phyloP scores from a whole-genome alignment of 1,139 yeast species.

The Debaryomyces sp. region DNA sequence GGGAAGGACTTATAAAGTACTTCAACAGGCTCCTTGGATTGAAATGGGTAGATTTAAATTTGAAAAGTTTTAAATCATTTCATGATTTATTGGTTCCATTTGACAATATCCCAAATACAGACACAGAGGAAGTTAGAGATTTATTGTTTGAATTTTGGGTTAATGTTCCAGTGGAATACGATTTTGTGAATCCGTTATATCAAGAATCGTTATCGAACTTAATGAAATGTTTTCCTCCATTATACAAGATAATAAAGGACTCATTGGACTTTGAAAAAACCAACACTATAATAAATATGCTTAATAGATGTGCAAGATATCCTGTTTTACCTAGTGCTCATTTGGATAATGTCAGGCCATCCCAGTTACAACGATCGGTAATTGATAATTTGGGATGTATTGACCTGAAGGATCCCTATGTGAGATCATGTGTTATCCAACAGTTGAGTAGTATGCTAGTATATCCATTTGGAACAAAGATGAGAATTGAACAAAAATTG shows the following conservation, averaged over 20 bases:
- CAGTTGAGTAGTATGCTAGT: constrained; percentile 56
- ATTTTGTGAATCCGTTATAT: constrained; percentile 52
- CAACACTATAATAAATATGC: constrained; percentile 45
- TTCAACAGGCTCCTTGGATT: constrained; percentile 40
- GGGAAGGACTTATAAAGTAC: constrained; percentile 57
- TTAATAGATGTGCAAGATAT: constrained; percentile 65
- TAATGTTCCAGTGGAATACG: constrained; percentile 58
- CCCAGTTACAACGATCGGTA: constrained; percentile 56
- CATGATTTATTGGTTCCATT: constrained; percentile 47
- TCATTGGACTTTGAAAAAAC: constrained; percentile 35
- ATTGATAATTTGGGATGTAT: constrained; percentile 46
- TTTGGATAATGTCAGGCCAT: constrained; percentile 51
- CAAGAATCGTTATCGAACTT: constrained; percentile 60
- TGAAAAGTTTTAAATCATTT: constrained; percentile 55
- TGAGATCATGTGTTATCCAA: constrained; percentile 49
- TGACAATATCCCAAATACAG: constrained; percentile 10
- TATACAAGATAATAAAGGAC: constrained; percentile 41
- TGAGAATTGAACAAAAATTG: constrained; percentile 47
- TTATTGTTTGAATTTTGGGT: constrained; percentile 67
- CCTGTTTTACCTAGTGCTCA: constrained; percentile 59
- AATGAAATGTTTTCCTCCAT: constrained; percentile 50
- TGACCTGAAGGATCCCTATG: constrained; percentile 29
- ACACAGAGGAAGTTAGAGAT: constrained; percentile 32
- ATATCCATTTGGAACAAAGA: constrained; percentile 62
- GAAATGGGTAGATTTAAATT: constrained; percentile 50